These are phyloP conservation scores for Elsinoe australis DNA, from an alignment of 2,329 filamentous ascomycete genomes.

Conservation along the genomic window DNA sequence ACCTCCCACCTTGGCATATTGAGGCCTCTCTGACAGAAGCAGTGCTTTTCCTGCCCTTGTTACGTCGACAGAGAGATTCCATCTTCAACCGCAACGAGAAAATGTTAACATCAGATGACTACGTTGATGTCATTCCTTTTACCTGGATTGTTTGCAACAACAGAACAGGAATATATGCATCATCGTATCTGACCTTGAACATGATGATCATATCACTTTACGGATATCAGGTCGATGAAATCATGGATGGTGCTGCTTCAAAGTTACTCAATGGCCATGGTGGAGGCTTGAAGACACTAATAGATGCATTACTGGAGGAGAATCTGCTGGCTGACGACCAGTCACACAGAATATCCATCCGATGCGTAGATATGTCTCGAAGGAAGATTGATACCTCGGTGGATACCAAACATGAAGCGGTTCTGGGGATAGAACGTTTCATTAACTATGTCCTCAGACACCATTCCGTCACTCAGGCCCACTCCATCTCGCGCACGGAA, in stretches of 20 bases:
- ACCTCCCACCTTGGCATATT: not conserved
- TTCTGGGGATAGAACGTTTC: not conserved
- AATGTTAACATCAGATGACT: not conserved
- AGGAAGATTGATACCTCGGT: not conserved
- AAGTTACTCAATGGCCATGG: not conserved
- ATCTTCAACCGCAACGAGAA: not conserved
- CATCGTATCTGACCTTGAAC: not conserved
- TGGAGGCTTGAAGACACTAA: not conserved
- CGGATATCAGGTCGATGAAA: not conserved
- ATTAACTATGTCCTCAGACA: not conserved
- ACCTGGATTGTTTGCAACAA: not conserved
- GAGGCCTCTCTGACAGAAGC: not conserved
- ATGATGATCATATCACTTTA: not conserved
- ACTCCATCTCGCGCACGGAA: not conserved
- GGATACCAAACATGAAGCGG: not conserved
- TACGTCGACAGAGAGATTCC: not conserved
- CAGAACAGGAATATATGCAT: not conserved
- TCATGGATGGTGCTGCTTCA: too few species aligned
- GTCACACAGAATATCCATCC: too few species aligned
- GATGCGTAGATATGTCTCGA: too few species aligned
- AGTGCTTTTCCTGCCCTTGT: not conserved
- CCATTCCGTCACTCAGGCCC: not conserved
- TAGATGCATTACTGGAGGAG: not conserved
- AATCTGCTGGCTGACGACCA: too few species aligned
- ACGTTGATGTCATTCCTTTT: not conserved